phyloP scores from a whole-genome alignment of 1,284 basidiomycete species.

The Schizopora paradoxa region DNA sequence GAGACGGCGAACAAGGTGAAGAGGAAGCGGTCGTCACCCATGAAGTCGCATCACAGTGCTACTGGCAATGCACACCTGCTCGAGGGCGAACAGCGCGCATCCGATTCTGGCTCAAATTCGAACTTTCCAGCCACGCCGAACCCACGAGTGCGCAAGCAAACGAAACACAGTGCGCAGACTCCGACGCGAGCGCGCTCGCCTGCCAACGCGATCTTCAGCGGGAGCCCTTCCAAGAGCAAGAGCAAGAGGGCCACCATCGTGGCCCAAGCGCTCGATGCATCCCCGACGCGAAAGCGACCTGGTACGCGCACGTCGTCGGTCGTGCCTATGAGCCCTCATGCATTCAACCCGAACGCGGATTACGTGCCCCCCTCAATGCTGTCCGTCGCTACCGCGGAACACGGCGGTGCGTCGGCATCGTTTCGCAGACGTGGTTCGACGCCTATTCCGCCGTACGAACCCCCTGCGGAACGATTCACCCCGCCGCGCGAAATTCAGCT shows the following conservation, averaged over 20 bases:
- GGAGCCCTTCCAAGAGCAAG: conserved; percentile 3
- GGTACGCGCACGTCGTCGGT: conserved; percentile 25
- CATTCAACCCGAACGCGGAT: conserved; percentile 46
- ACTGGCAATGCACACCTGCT: neutral
- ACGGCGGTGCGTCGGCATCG: conserved; percentile 24
- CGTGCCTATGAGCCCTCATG: conserved; percentile 40
- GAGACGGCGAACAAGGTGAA: conserved; percentile 2
- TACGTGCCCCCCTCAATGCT: conserved; percentile 34
- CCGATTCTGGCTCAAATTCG: too few species aligned
- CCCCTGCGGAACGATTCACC: conserved; percentile 59
- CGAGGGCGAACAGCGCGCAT: conserved; percentile 8
- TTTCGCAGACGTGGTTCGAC: conserved; percentile 34
- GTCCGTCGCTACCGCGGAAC: conserved; percentile 24
- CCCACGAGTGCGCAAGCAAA: conserved; percentile 15
- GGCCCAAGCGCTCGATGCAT: conserved; percentile 22
- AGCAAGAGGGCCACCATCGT: conserved; percentile 2
- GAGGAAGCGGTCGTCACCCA: conserved; percentile 13
- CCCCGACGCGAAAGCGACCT: conserved; percentile 23
- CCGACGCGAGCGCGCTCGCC: conserved; percentile 9
- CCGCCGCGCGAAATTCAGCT: conserved; percentile 59
- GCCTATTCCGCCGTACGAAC: conserved; percentile 56
- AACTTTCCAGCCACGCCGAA: too few species aligned
- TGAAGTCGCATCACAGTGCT: neutral
- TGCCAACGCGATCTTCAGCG: neutral
- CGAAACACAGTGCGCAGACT: conserved; percentile 9